Percentiles rank a stretch among this genome's conserved stretches.
Evolutionary conservation across 177 flowering plant species (phyloP).

Genomic region (Vitis hybrid): DNA sequence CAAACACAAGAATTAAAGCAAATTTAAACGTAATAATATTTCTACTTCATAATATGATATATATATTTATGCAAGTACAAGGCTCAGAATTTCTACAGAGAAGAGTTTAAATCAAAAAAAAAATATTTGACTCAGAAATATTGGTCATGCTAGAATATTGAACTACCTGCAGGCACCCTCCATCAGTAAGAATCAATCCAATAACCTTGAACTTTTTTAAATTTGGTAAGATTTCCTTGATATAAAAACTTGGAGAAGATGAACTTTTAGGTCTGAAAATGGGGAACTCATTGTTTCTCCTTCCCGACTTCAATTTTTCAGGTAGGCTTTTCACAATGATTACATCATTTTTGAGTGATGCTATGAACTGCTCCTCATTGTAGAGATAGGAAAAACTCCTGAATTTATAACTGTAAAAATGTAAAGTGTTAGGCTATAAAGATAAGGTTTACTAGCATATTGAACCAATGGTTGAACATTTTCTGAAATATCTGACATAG

Average conservation of each 20-base stretch:
- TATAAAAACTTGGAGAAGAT: conserved; percentile 66
- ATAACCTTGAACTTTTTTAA: conserved; percentile 69
- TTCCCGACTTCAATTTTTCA: conserved; percentile 57
- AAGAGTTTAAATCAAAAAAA: too few relatives aligned
- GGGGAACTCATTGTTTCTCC: conserved; percentile 63
- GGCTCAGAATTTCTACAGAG: too few relatives aligned
- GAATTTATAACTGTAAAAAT: conserved; percentile 66
- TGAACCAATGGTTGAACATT: conserved; percentile 3
- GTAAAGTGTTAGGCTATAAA: conserved; percentile 8
- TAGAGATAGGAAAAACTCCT: conserved; percentile 96
- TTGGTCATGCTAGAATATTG: not conserved
- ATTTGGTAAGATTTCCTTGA: conserved; percentile 61
- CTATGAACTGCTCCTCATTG: conserved; percentile 84
- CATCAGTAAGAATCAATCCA: conserved; percentile 69
- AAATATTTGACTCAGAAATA: not conserved
- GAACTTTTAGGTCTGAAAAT: conserved; percentile 67
- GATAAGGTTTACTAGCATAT: not conserved
- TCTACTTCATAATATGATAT: too few relatives aligned
- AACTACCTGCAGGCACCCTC: conserved; percentile 90
- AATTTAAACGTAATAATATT: too few relatives aligned
- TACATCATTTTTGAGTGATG: conserved; percentile 78
- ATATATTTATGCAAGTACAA: too few relatives aligned
- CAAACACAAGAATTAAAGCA: too few relatives aligned
- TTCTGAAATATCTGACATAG: conserved; percentile 7
- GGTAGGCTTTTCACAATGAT: conserved; percentile 74